Conservation (phyloP, 1,139 yeast genomes). For the Eremothecium sinecaudum region DNA sequence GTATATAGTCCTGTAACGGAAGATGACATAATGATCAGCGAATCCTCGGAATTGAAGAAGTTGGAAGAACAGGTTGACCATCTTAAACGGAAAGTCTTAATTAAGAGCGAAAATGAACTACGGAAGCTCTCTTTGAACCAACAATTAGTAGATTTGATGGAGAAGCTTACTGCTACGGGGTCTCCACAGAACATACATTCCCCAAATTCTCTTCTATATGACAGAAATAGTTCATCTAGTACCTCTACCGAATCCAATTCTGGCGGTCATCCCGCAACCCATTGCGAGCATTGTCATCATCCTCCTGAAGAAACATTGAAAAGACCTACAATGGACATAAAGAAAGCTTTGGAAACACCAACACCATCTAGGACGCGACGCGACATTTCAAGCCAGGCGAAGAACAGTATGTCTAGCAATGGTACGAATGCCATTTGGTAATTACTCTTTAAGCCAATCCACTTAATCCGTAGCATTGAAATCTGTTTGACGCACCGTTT, state of each 20-base stretch:
- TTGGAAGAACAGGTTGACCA: slow-evolving; percentile 26
- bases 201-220: slow-evolving; percentile 3
- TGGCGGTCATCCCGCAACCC: slow-evolving; percentile 5
- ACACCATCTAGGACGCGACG: slow-evolving; percentile 9
- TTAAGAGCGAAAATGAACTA: slow-evolving; percentile 26
- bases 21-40: slow-evolving; percentile 26
- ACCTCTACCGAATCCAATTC: slow-evolving; percentile 3
- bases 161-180: slow-evolving; percentile 1
- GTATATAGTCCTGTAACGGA: slow-evolving; percentile 15
- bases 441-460: no score
- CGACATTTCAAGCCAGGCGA: not conserved
- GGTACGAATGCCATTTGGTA: no score
- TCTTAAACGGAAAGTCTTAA: slow-evolving; percentile 20
- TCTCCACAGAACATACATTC: not conserved
- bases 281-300: slow-evolving; percentile 12
- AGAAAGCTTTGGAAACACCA: slow-evolving; percentile 13
- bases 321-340: slow-evolving; percentile 9
- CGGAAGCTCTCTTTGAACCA: slow-evolving; percentile 26
- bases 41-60: slow-evolving; percentile 24
- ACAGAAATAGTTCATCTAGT: slow-evolving; percentile 1
- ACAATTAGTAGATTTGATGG: slow-evolving; percentile 22
- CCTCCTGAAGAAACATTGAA: slow-evolving; percentile 4
- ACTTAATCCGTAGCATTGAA: no score
- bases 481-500: no score
- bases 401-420: not conserved